Conservation (phyloP, 306 rosid species). For the Parietaria judaica region DNA sequence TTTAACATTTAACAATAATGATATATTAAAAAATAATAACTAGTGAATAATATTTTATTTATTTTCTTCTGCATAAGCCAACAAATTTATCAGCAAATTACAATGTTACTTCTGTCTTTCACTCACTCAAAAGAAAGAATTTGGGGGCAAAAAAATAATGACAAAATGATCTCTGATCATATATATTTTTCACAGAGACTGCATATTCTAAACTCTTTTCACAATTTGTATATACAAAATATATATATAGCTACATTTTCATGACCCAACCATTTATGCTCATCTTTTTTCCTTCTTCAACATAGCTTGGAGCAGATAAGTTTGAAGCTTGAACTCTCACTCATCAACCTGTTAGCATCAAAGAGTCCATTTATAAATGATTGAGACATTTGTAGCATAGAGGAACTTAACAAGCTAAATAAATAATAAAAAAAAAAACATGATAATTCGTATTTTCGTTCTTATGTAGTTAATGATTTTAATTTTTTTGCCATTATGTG, state of each 20-base stretch:
- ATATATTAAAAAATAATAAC: no score
- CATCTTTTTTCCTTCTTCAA: neutral
- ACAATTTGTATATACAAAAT: neutral
- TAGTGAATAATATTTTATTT: neutral
- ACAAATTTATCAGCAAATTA: slow-evolving; percentile 9
- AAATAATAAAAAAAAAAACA: no score
- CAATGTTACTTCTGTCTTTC: slow-evolving; percentile 7
- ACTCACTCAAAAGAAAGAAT: neutral
- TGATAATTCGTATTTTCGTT: no score
- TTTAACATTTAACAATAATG: no score
- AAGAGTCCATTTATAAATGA: slow-evolving; percentile 8
- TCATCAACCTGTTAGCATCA: slow-evolving; percentile 39
- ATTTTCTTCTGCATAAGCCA: slow-evolving; percentile 1
- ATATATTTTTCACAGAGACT: neutral
- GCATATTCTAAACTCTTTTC: slow-evolving; percentile 4
- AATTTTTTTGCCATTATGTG: no score
- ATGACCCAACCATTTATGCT: neutral
- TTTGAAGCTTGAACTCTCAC: slow-evolving; percentile 1
- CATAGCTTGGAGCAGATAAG: slow-evolving; percentile 12
- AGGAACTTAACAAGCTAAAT: slow-evolving; percentile 11
- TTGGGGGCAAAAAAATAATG: neutral
- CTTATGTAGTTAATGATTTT: no score
- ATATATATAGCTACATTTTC: neutral
- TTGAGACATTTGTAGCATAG: slow-evolving; percentile 26
- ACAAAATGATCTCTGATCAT: neutral